Base-by-base conservation (phyloP, 345 rosid species). In the Rhodamnia rubescens region DNA sequence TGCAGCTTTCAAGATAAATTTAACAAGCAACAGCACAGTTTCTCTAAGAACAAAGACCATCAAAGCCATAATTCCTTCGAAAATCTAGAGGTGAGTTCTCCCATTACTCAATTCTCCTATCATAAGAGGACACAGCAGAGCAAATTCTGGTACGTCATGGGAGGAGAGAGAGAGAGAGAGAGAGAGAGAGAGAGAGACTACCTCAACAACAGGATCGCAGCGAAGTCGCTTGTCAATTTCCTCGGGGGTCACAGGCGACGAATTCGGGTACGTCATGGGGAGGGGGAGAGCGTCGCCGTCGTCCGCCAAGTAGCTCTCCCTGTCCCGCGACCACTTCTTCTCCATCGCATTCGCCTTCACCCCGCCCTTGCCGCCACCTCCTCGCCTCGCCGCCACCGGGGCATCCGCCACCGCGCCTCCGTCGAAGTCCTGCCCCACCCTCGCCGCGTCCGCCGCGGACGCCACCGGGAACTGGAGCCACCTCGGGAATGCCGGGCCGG, bases 261-360 rank as follows among this genome's bases (percentile, higher is more conserved):
- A 84, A 86, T 97, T 88, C 0, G 99, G 98, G 86, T 93, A 92
- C 89, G 97, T 92, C 98, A 97, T 95, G 64, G 99, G 99, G 5
- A 97, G 98, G 85, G 98, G 99, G 84, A 97, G 98, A 57, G 94
- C 92, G 36, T 97, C 99, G 47, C 64, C 87, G 86, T 94, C 89
- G 64, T 91, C 94, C 52, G 90, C 85, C 95, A 96, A 90, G 89
- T 94, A 96, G 90, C 97, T 95, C 92, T 93, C 92, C 47, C 95
- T 88, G 64, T 93, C 90, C 87, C 95, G 92, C 82, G 98, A 93
- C 98, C 99, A 96, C 26, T 92, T 93, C 87, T 87, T 87, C 88
- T 95, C 95, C 90, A 84, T 91, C 82, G 95, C 96, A 86, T 92
- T 92, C 89, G 86, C 93, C 50, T 91, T 92, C 26, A 85, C 87